Evolutionary conservation across 192 early-diverging fungal species (phyloP).

Genomic region (Backusella parvicylindrica): DNA sequence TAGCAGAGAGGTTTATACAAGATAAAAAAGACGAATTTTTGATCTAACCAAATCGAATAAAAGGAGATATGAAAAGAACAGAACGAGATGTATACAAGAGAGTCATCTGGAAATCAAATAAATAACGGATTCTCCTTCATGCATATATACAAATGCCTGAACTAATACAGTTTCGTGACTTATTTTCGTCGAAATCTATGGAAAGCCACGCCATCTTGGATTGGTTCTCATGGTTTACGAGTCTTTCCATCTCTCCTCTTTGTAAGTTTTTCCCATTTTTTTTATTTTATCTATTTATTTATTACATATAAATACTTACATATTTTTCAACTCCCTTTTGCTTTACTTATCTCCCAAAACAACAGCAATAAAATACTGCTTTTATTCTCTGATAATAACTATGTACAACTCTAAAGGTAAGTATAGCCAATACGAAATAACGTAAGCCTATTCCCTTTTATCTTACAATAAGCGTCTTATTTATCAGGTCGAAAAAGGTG

Average conservation of each 20-base stretch:
- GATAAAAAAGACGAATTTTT: background rate
- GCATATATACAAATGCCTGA: background rate
- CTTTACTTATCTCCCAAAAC: background rate
- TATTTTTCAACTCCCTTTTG: background rate
- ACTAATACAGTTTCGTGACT: background rate
- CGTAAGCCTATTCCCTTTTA: background rate
- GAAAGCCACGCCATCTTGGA: background rate
- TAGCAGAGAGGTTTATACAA: background rate
- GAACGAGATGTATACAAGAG: background rate
- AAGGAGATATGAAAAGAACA: background rate
- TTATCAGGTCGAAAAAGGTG: constrained; percentile 27
- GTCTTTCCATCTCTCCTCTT: background rate
- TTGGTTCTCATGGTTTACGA: background rate
- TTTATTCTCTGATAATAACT: no score
- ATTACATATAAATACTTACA: no score
- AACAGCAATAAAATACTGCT: no score
- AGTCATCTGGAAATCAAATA: background rate
- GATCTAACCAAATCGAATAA: background rate
- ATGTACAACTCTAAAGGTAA: background rate
- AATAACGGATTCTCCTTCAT: background rate
- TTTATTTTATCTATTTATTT: background rate
- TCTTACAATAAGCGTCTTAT: background rate
- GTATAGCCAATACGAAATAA: background rate
- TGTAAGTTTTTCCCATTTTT: background rate
- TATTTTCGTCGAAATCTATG: background rate